Evolutionary conservation across 805 yeast species (phyloP), one percentile per base, ranked within the genome.

Genomic region (Phaffomyces thermotolerans): DNA sequence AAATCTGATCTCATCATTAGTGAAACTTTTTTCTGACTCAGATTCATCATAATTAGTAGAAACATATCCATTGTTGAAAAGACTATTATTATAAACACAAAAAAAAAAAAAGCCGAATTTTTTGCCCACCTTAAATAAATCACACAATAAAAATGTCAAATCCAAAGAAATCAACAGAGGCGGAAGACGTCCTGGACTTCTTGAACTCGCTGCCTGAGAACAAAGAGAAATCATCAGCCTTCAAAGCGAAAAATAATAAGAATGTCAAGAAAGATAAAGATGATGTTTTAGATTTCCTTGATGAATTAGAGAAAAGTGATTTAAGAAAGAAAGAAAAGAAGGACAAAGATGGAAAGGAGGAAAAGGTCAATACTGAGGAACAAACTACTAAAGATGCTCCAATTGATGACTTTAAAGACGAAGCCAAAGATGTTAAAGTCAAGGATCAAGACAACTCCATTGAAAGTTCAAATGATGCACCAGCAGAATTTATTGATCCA

Each of bases 131-230:
- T 27, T 10, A 4, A 27, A 27, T 10, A 8, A 25, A 12, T 5
- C 12, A 6, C 29, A 27, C 6, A 27, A 4, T 4, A 31, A 15
- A n/a, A 7, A 31, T 33, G 36, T 27, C 33, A 35, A 52, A 54
- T 4, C 58, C 59, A 31, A 57, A 56, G 51, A 67, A 64, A 44
- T 54, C 71, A 5, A 68, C 71, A 17, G 82, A 80, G 46, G 79
- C 81, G 22, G 85, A 82, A 50, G 91, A 84, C 53, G 91, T 85
- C 6, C 70, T 85, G 43, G 91, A 84, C 50, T 86, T 86, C 57
- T 71, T 85, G 52, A 88, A 84, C 56, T 82, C 90, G 1, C 72
- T 88, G 39, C 93, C 95, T 4, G 88, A 81, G 24, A 56, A 51
- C 30, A 55, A 56, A 39, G 60, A 56, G 44, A 52, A 51, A 12